Conservation (phyloP, 1,139 yeast species). For the Taphrina confusa region DNA sequence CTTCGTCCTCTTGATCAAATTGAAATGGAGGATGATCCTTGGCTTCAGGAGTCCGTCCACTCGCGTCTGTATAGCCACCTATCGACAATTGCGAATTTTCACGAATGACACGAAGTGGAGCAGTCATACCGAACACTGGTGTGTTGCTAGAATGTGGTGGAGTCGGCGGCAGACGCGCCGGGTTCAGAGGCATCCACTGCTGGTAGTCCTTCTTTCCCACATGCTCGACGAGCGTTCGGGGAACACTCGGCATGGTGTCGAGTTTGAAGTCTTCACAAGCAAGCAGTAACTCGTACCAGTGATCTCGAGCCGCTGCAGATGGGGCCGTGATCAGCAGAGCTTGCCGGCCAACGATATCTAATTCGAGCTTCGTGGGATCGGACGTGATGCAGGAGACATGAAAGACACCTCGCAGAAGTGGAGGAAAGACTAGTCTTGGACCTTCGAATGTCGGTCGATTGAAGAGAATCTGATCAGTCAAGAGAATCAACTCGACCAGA, state of each 20-base stretch:
- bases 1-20: constrained; percentile 16
- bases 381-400: constrained; percentile 23
- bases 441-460: constrained; percentile 21
- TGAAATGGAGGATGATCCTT: constrained; percentile 31
- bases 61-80: constrained; percentile 25
- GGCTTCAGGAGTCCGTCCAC: constrained; percentile 28
- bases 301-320: constrained; percentile 9
- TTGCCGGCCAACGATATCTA: constrained; percentile 30
- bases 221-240: constrained; percentile 13
- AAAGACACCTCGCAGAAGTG: constrained; percentile 27
- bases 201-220: constrained; percentile 17
- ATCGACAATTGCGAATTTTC: constrained; percentile 32
- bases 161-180: constrained; percentile 26
- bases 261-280: constrained; percentile 31
- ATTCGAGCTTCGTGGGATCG: constrained; percentile 11
- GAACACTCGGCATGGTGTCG: constrained; percentile 19
- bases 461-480: constrained; percentile 26
- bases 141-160: constrained; percentile 25
- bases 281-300: constrained; percentile 29
- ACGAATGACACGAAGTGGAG: constrained; percentile 31
- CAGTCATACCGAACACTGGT: constrained; percentile 20
- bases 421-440: constrained; percentile 28
- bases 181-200: constrained; percentile 22
- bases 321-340: constrained; percentile 30
- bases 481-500: constrained; percentile 24